Conservation (phyloP, 2,329 filamentous ascomycete genomes). For the Rutstroemia sp. region DNA sequence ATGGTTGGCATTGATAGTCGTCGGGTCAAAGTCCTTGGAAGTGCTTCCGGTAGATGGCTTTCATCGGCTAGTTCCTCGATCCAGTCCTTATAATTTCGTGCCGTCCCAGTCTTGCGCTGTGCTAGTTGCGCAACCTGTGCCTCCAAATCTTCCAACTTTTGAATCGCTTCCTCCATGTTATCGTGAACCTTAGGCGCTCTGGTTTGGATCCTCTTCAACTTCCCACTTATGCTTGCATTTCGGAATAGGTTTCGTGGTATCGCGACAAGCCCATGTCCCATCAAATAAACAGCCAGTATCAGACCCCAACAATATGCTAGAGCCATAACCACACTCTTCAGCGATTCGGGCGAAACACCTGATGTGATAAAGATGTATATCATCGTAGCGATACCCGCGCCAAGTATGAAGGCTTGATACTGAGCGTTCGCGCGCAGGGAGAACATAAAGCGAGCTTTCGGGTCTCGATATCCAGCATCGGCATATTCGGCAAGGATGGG, state of each 20-base stretch:
- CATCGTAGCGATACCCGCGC: conserved; percentile 61
- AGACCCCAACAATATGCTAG: conserved; percentile 92
- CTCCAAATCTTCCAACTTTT: conserved; percentile 74
- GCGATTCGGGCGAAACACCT: conserved; percentile 60
- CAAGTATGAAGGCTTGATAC: conserved; percentile 77
- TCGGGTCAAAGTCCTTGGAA: conserved; percentile 36
- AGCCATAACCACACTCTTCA: conserved; percentile 87
- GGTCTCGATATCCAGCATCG: conserved; percentile 87
- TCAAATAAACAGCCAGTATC: conserved; percentile 86
- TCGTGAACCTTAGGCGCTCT: conserved; percentile 80
- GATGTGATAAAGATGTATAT: conserved; percentile 79
- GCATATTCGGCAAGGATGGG: conserved; percentile 91
- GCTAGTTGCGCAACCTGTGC: conserved; percentile 71
- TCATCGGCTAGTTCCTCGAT: conserved; percentile 88
- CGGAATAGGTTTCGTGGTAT: conserved; percentile 77
- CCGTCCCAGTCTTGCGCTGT: conserved; percentile 71
- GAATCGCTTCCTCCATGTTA: conserved; percentile 75
- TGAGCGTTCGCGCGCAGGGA: conserved; percentile 81
- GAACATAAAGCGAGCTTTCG: conserved; percentile 72
- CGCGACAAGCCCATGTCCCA: conserved; percentile 93
- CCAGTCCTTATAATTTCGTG: conserved; percentile 78
- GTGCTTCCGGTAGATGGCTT: conserved; percentile 58
- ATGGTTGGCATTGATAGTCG: conserved; percentile 37
- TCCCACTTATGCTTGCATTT: conserved; percentile 67
- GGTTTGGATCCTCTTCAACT: conserved; percentile 67